These are phyloP conservation scores for Hypericum perforatum DNA, from an alignment of 345 rosid species.

Conservation along the genomic window DNA sequence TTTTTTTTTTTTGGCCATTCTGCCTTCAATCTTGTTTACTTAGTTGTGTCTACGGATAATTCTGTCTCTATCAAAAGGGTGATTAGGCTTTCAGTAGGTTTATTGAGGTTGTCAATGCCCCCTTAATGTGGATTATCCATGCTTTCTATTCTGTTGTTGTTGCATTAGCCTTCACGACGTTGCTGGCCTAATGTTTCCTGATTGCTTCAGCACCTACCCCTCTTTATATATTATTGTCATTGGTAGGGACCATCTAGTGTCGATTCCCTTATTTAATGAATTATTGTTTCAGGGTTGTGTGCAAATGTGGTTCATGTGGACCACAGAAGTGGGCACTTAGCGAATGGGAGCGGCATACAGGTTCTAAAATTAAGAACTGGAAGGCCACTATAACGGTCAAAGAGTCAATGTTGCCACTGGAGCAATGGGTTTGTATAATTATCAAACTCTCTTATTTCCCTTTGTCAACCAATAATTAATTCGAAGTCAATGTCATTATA, in stretches of 20 bases:
- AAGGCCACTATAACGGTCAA: conserved; percentile 73
- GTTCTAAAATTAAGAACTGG: conserved; percentile 86
- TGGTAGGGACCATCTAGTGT: neutral
- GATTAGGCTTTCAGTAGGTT: no score
- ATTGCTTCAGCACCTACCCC: no score
- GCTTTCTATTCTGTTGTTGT: no score
- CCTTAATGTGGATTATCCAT: no score
- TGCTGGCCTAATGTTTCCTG: no score
- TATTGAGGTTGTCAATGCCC: no score
- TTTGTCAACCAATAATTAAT: neutral
- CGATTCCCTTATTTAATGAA: conserved; percentile 5
- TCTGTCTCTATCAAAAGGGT: no score
- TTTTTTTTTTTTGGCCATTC: neutral
- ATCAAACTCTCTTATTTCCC: neutral
- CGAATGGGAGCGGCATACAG: conserved; percentile 95
- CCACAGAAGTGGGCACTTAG: conserved; percentile 78
- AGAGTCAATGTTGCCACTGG: conserved; percentile 76
- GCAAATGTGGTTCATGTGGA: conserved; percentile 91
- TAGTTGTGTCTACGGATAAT: no score
- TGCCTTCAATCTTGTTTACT: no score
- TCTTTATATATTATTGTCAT: no score
- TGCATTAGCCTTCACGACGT: no score
- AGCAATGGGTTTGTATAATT: conserved; percentile 78
- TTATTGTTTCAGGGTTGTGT: conserved; percentile 60
- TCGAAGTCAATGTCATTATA: conserved; percentile 5